phyloP scores from a whole-genome alignment of 179 eudicot species.

The Drosera spatulata region DNA sequence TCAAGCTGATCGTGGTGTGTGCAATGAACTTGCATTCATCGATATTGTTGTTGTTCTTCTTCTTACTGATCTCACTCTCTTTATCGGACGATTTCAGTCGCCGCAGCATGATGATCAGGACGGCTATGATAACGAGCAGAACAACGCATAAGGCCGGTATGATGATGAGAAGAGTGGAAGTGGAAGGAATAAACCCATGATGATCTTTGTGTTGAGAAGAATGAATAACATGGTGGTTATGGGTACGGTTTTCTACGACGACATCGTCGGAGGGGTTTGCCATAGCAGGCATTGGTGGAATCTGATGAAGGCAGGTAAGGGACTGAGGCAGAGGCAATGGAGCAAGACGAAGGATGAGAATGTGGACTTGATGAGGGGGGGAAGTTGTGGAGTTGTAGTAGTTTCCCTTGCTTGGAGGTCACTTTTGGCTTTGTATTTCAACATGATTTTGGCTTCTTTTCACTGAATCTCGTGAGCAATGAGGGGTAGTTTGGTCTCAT shows the following conservation, averaged over 20 bases:
- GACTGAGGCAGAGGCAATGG: too few relatives aligned
- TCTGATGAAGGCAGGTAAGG: constrained; percentile 4
- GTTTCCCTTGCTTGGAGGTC: too few relatives aligned
- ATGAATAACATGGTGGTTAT: constrained; percentile 2
- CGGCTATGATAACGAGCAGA: constrained; percentile 31
- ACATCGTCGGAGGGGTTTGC: constrained; percentile 3
- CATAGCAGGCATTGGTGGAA: constrained; percentile 2
- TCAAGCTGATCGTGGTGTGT: constrained; percentile 38
- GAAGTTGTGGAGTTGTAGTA: neutral
- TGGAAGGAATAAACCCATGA: constrained; percentile 15
- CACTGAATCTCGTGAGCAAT: too few relatives aligned
- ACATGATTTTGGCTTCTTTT: too few relatives aligned
- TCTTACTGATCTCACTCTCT: constrained; percentile 11
- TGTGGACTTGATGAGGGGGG: too few relatives aligned
- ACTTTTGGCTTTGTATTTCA: too few relatives aligned
- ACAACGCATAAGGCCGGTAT: constrained; percentile 41
- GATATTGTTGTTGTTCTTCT: constrained; percentile 19
- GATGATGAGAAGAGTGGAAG: constrained; percentile 41
- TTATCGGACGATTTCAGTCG: constrained; percentile 30
- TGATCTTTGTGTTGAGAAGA: constrained; percentile 7
- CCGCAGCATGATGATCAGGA: constrained; percentile 45
- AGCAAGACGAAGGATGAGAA: neutral
- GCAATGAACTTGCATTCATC: constrained; percentile 48
- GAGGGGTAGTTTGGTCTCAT: too few relatives aligned
- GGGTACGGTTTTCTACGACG: constrained; percentile 1